Evolutionary conservation across 371 early-diverging fungal species (phyloP).

Genomic region (Mucor circinelloides): DNA sequence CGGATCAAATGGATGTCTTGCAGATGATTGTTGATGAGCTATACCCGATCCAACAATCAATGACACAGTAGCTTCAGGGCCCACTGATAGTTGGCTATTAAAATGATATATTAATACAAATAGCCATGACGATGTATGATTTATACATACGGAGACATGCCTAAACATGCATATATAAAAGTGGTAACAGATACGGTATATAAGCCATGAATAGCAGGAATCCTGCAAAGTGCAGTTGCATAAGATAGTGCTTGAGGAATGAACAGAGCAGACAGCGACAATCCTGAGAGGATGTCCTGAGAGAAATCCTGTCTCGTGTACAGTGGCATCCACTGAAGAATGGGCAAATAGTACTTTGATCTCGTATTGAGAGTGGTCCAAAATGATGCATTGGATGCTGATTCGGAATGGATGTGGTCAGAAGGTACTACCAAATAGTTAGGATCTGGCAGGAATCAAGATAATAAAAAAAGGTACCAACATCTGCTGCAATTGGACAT

Average conservation of each 20-base stretch:
- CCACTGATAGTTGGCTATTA: constrained; percentile 75
- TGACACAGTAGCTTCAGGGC: constrained; percentile 88
- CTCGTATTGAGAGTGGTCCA: constrained; percentile 40
- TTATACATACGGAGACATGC: constrained; percentile 70
- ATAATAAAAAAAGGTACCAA: neutral
- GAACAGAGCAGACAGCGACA: constrained; percentile 81
- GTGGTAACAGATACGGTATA: constrained; percentile 77
- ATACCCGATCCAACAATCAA: constrained; percentile 79
- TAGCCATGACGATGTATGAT: neutral
- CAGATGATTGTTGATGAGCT: constrained; percentile 41
- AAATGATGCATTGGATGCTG: neutral
- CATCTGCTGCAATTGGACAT: neutral
- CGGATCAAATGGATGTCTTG: constrained; percentile 37
- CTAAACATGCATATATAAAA: constrained; percentile 78
- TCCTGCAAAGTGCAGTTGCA: constrained; percentile 51
- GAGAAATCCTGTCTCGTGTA: constrained; percentile 53
- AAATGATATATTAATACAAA: neutral
- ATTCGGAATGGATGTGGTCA: constrained; percentile 1
- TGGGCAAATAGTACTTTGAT: constrained; percentile 82
- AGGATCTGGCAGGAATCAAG: neutral
- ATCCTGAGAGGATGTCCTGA: constrained; percentile 75
- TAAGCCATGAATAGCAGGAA: constrained; percentile 83
- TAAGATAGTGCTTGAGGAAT: constrained; percentile 89
- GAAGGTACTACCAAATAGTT: constrained; percentile 7
- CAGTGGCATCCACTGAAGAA: constrained; percentile 80